Conservation (phyloP, 148 eudicot genomes). For the Amaranthus cruentus region DNA sequence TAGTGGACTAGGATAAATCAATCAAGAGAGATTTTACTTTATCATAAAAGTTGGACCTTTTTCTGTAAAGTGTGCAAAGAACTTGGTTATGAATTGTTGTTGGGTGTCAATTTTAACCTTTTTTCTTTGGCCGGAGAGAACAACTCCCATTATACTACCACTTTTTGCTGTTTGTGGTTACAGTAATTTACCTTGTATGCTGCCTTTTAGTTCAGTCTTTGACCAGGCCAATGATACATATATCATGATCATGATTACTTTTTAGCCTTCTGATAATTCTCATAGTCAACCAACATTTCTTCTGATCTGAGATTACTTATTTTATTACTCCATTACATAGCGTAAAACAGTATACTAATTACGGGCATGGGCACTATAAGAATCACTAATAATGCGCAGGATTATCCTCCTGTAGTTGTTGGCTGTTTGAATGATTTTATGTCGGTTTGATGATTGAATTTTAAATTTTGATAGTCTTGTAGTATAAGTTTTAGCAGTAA, state of each 20-base stretch:
- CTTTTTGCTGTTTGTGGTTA: not conserved
- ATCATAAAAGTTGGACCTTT: not conserved
- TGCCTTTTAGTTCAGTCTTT: no score
- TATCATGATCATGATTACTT: no score
- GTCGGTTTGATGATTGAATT: slow-evolving; percentile 24
- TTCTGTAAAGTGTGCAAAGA: not conserved
- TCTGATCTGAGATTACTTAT: no score
- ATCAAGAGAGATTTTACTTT: not conserved
- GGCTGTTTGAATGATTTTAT: slow-evolving; percentile 10
- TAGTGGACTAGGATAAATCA: no score
- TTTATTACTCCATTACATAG: no score
- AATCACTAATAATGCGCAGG: not conserved
- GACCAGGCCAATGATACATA: not conserved
- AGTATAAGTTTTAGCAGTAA: slow-evolving; percentile 7
- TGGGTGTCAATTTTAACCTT: not conserved
- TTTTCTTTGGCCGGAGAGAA: not conserved
- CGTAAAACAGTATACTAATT: not conserved
- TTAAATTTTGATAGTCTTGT: slow-evolving; percentile 4
- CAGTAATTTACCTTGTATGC: not conserved
- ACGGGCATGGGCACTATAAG: not conserved
- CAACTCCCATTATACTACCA: no score
- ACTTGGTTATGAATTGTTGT: not conserved
- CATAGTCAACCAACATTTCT: not conserved
- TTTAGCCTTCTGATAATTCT: not conserved
- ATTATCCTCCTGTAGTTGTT: not conserved